A percentile compares a stretch with the other conserved stretches of the same genome.
Conservation (phyloP, 179 eudicot genomes). For the Beta macrorhiza region DNA sequence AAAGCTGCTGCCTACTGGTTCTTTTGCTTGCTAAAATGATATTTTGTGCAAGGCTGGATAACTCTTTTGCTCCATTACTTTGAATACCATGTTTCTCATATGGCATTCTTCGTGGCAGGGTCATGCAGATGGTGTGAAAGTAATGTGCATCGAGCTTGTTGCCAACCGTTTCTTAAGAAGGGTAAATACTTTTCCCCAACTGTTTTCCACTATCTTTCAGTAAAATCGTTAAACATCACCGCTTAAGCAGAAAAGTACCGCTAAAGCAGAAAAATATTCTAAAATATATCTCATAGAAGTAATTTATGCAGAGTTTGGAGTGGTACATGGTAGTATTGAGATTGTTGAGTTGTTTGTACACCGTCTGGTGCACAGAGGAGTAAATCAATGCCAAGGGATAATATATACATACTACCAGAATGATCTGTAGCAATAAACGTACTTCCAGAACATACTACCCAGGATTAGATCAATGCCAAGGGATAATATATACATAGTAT, state of each 20-base stretch:
- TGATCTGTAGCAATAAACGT: no score
- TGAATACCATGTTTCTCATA: conserved; percentile 15
- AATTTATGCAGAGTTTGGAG: neutral
- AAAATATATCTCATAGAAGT: neutral
- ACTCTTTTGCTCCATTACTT: neutral
- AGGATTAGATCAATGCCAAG: no score
- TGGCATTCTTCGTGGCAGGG: conserved; percentile 27
- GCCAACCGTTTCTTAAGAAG: conserved; percentile 89
- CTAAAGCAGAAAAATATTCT: neutral
- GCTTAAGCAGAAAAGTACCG: neutral
- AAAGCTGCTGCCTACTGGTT: neutral
- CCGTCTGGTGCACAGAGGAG: neutral
- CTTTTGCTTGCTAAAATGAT: neutral
- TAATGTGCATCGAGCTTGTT: conserved; percentile 88
- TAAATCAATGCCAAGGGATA: neutral
- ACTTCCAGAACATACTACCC: neutral
- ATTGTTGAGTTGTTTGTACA: neutral
- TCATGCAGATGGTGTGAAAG: conserved; percentile 41
- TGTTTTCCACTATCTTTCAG: neutral
- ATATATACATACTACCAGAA: no score
- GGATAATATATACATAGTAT: no score
- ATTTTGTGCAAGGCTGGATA: conserved; percentile 11
- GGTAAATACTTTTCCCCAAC: conserved; percentile 38
- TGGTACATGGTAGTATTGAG: neutral
- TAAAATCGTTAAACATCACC: neutral